Evolutionary conservation across 2,329 filamentous ascomycete species (phyloP).

Genomic region (Didymella pinodella): DNA sequence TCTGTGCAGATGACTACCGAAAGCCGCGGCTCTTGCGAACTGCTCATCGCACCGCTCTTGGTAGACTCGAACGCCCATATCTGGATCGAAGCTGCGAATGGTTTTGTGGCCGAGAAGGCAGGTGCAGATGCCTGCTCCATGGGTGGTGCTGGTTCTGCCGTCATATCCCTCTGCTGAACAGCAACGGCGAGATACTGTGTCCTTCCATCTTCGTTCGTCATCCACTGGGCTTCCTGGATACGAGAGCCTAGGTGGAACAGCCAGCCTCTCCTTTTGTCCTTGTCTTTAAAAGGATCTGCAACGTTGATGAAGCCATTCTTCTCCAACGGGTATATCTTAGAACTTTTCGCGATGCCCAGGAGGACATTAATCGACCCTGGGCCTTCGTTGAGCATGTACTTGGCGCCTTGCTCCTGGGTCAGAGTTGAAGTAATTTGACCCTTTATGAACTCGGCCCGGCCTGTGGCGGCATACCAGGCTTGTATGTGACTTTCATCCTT

Average conservation of each 20-base stretch:
- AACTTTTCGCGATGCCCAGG: conserved; percentile 59
- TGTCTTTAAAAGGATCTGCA: conserved; percentile 47
- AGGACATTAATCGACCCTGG: conserved; percentile 54
- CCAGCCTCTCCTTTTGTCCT: conserved; percentile 56
- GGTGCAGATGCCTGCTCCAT: conserved; percentile 51
- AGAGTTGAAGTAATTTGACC: conserved; percentile 53
- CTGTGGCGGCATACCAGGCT: conserved; percentile 62
- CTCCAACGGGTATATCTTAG: conserved; percentile 54
- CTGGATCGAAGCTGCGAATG: conserved; percentile 62
- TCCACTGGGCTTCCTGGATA: conserved; percentile 60
- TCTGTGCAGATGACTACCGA: conserved; percentile 62
- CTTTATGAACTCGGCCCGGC: conserved; percentile 52
- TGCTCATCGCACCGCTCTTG: conserved; percentile 54
- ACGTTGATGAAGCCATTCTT: conserved; percentile 56
- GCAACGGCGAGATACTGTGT: conserved; percentile 65
- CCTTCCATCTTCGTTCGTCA: conserved; percentile 51
- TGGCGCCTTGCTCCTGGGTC: conserved; percentile 46
- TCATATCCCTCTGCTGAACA: conserved; percentile 40
- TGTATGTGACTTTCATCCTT: conserved; percentile 58
- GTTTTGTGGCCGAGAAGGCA: conserved; percentile 60
- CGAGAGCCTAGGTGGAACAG: conserved; percentile 64
- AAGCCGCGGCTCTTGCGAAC: conserved; percentile 55
- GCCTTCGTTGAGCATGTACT: conserved; percentile 54
- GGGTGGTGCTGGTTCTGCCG: conserved; percentile 33
- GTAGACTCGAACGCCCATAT: conserved; percentile 64